A percentile compares a stretch with the other conserved stretches of the same genome.
Conservation (phyloP, 306 rosid genomes). For the Vicia faba region DNA sequence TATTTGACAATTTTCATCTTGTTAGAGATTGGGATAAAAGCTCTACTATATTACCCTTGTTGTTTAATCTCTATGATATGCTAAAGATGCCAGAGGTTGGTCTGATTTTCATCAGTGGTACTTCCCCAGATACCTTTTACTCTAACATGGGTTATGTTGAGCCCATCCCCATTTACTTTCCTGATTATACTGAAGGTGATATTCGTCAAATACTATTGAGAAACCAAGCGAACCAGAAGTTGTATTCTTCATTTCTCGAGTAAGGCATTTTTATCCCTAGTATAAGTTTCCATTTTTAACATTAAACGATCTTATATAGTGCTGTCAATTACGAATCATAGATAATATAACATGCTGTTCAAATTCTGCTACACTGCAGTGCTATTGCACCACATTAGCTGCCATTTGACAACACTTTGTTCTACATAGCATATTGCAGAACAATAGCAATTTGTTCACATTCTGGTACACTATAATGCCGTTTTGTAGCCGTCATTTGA, state of each 20-base stretch:
- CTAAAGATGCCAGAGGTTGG: conserved; percentile 80
- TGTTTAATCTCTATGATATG: conserved; percentile 36
- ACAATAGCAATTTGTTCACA: too few species aligned
- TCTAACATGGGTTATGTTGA: conserved; percentile 76
- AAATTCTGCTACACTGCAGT: too few species aligned
- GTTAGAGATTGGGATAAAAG: conserved; percentile 88
- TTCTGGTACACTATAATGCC: too few species aligned
- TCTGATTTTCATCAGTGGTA: conserved; percentile 75
- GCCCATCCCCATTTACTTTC: conserved; percentile 70
- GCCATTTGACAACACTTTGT: too few species aligned
- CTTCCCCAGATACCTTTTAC: conserved; percentile 85
- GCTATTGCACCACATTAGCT: too few species aligned
- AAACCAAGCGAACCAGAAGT: conserved; percentile 65
- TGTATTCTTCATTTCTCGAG: conserved; percentile 84
- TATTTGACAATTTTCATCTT: conserved; percentile 81
- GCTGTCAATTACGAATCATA: too few species aligned
- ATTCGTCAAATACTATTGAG: conserved; percentile 61
- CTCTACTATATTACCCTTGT: conserved; percentile 63
- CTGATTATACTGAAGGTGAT: conserved; percentile 77
- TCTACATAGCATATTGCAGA: too few species aligned
- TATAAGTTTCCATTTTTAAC: conserved; percentile 18
- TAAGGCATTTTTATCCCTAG: conserved; percentile 35
- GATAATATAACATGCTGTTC: too few species aligned
- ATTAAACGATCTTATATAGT: conserved; percentile 22
- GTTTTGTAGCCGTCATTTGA: too few species aligned